A percentile compares a stretch with the other conserved stretches of the same genome.
These are phyloP conservation scores for Thinopyrum elongatum DNA, from an alignment of 176 grass and related monocot species.

Conservation along the genomic window DNA sequence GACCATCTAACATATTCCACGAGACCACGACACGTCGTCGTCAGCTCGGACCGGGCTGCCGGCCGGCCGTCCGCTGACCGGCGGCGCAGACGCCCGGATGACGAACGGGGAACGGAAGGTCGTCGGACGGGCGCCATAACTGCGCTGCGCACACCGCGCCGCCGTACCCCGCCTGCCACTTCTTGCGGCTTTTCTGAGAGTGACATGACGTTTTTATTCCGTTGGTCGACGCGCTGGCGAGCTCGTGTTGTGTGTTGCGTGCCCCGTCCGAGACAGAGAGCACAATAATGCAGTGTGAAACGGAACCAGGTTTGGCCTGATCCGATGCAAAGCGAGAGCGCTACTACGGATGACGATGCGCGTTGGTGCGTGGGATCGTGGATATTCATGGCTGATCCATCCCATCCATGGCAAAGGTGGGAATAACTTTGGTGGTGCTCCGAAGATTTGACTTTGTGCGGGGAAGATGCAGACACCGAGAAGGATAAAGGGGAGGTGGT, in stretches of 20 bases:
- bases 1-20: neutral
- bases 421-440: neutral
- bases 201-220: constrained; percentile 39
- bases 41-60: neutral
- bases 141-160: neutral
- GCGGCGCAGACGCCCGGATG: neutral
- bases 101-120: neutral
- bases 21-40: neutral
- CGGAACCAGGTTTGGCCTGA: neutral
- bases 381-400: neutral
- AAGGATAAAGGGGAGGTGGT: neutral
- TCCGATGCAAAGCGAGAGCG: neutral
- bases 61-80: constrained; percentile 5
- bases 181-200: neutral
- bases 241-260: neutral
- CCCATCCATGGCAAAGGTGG: neutral
- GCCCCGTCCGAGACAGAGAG: neutral
- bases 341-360: neutral
- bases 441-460: neutral
- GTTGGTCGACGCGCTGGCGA: constrained; percentile 18
- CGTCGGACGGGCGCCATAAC: neutral
- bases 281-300: constrained; percentile 25
- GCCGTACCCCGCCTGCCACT: neutral
- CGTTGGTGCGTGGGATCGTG: neutral
- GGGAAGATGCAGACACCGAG: neutral